Evolutionary conservation across 2,329 filamentous ascomycete species (phyloP).

Genomic region (Colletotrichum theobromicola): DNA sequence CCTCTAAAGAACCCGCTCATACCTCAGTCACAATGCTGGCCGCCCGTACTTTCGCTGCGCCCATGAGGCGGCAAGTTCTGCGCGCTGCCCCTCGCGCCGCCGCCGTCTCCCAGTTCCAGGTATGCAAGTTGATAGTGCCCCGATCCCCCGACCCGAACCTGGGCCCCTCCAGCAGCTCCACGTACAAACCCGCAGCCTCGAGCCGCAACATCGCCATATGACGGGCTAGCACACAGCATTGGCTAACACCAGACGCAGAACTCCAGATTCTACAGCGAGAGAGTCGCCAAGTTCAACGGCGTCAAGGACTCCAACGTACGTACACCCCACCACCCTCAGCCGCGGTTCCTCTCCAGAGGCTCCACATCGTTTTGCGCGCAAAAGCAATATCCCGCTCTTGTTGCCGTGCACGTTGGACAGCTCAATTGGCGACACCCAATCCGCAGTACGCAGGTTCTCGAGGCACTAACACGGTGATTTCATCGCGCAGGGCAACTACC

Average conservation of each 20-base stretch:
- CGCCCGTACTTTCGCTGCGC: constrained; percentile 77
- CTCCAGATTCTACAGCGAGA: constrained; percentile 70
- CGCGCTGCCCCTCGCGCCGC: constrained; percentile 68
- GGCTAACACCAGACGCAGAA: constrained; percentile 39
- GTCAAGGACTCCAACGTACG: constrained; percentile 86
- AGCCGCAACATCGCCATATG: constrained; percentile 8
- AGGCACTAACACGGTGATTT: constrained; percentile 28
- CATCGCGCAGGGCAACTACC: constrained; percentile 80
- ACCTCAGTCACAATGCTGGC: constrained; percentile 74
- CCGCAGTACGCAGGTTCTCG: background rate
- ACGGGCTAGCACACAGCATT: background rate
- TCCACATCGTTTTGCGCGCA: constrained; percentile 17
- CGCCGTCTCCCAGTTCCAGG: constrained; percentile 58
- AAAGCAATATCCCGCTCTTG: background rate
- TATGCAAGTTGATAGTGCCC: constrained; percentile 41
- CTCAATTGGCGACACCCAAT: constrained; percentile 33
- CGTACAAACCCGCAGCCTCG: background rate
- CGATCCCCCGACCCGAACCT: constrained; percentile 28
- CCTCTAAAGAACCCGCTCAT: constrained; percentile 16
- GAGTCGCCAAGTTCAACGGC: constrained; percentile 93
- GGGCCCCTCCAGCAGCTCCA: constrained; percentile 13
- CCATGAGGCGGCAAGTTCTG: constrained; percentile 79
- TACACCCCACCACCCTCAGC: constrained; percentile 29
- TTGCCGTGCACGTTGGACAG: constrained; percentile 38
- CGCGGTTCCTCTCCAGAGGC: background rate